A percentile compares a stretch with the other conserved stretches of the same genome.
phyloP scores from a whole-genome alignment of 768 basidiomycete genomes.

The Auricularia sp. region DNA sequence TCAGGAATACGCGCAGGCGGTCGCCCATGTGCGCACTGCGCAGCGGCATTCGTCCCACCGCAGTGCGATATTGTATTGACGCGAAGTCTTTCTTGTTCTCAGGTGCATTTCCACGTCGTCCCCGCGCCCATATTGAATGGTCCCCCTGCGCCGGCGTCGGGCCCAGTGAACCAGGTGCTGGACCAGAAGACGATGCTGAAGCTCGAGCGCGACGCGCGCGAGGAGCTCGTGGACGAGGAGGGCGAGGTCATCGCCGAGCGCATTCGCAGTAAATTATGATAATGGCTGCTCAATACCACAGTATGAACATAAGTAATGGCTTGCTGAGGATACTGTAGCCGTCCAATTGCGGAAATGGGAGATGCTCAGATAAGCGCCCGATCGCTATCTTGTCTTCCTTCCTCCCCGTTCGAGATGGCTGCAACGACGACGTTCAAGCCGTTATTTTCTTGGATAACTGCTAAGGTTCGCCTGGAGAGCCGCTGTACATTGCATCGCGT shows the following conservation, averaged over 20 bases:
- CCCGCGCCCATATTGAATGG: conserved; percentile 47
- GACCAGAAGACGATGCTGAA: conserved; percentile 43
- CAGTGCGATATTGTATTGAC: neutral
- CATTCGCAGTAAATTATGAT: conserved; percentile 35
- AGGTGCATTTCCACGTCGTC: conserved; percentile 74
- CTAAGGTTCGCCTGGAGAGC: neutral
- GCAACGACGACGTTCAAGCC: neutral
- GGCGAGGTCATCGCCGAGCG: conserved; percentile 33
- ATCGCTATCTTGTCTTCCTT: neutral
- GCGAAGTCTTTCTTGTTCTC: neutral
- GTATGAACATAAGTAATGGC: too few species aligned
- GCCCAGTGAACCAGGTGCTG: neutral
- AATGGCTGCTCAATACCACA: too few species aligned
- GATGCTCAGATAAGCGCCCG: neutral
- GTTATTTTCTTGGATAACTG: neutral
- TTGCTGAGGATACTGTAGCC: too few species aligned
- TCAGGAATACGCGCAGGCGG: conserved; percentile 73
- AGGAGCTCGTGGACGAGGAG: conserved; percentile 51
- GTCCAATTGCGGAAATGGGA: neutral
- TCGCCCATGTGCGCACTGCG: conserved; percentile 61
- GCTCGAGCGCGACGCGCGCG: conserved; percentile 46
- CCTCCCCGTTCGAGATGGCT: neutral
- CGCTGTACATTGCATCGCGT: neutral
- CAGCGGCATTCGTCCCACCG: neutral
- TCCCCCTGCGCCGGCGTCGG: neutral